Conservation (phyloP, 768 basidiomycete genomes). For the Amylocystis lapponica region DNA sequence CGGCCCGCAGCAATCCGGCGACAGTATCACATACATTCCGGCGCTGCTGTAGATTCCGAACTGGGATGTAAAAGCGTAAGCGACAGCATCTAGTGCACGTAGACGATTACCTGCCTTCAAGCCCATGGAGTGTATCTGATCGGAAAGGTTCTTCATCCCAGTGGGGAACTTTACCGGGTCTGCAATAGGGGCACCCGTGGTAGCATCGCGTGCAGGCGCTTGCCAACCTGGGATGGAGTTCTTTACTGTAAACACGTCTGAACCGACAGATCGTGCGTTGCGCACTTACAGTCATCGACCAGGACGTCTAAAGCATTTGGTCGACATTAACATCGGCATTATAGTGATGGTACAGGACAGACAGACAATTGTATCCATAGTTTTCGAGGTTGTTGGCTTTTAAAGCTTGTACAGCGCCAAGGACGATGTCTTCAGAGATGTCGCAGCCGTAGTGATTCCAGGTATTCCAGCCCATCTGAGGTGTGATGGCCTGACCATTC, state of each 20-base stretch:
- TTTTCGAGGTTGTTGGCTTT: conserved; percentile 27
- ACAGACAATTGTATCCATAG: conserved; percentile 33
- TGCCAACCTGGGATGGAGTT: conserved; percentile 25
- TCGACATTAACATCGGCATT: too few species aligned
- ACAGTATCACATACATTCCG: conserved; percentile 20
- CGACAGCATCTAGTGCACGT: not conserved
- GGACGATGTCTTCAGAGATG: conserved; percentile 30
- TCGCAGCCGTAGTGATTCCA: conserved; percentile 36
- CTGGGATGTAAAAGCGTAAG: conserved; percentile 11
- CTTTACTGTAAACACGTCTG: not conserved
- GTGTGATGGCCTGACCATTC: conserved; percentile 28
- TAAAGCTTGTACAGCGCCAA: conserved; percentile 28
- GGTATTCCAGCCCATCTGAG: conserved; percentile 35
- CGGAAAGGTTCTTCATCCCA: conserved; percentile 25
- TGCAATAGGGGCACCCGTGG: conserved; percentile 25
- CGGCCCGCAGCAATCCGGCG: not conserved
- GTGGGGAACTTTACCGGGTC: conserved; percentile 27
- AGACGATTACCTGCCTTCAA: conserved; percentile 21
- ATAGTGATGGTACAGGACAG: not conserved
- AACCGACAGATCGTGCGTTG: not conserved
- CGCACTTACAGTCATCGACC: conserved; percentile 32
- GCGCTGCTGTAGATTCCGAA: conserved; percentile 33
- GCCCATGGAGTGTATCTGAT: conserved; percentile 28
- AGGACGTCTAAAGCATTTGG: conserved; percentile 27
- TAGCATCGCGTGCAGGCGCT: conserved; percentile 22